Evolutionary conservation across 1,284 basidiomycete species (phyloP).

Genomic region (Cryptococcus sp.): DNA sequence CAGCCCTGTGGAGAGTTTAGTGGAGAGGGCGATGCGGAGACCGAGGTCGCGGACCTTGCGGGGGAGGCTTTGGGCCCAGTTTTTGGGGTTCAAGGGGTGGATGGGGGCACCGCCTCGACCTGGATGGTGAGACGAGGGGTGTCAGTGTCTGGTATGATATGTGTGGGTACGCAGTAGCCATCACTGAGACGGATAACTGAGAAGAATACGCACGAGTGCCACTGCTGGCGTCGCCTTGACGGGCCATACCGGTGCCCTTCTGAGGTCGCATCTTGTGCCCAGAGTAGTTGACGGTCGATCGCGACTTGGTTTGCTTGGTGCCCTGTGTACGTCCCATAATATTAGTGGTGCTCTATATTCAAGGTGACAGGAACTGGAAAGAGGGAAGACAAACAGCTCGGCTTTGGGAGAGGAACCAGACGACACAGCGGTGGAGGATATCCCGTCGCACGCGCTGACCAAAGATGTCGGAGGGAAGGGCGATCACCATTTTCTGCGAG

Average conservation of each 20-base stretch:
- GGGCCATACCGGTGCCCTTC: conserved; percentile 86
- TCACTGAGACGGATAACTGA: no score
- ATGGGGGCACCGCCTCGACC: conserved; percentile 82
- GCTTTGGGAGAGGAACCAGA: conserved; percentile 81
- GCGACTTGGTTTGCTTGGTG: conserved; percentile 68
- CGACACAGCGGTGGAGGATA: conserved; percentile 88
- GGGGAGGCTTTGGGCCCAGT: conserved; percentile 85
- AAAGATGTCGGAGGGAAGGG: conserved; percentile 60
- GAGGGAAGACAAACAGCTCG: conserved; percentile 60
- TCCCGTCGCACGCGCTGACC: conserved; percentile 80
- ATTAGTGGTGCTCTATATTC: not conserved
- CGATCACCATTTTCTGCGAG: conserved; percentile 27
- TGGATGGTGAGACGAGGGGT: conserved; percentile 6
- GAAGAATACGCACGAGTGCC: conserved; percentile 70
- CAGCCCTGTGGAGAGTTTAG: conserved; percentile 69
- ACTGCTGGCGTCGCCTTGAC: conserved; percentile 81
- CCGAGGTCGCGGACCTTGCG: conserved; percentile 89
- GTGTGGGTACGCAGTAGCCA: no score
- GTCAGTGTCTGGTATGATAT: no score
- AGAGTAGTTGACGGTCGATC: conserved; percentile 83
- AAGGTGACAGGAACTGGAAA: not conserved
- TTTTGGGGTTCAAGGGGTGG: conserved; percentile 83
- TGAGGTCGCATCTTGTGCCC: conserved; percentile 84
- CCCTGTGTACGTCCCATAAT: conserved; percentile 21
- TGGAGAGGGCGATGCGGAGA: conserved; percentile 81